Conservation (phyloP, 2,329 filamentous ascomycete genomes). For the Penicillium vulpinum region DNA sequence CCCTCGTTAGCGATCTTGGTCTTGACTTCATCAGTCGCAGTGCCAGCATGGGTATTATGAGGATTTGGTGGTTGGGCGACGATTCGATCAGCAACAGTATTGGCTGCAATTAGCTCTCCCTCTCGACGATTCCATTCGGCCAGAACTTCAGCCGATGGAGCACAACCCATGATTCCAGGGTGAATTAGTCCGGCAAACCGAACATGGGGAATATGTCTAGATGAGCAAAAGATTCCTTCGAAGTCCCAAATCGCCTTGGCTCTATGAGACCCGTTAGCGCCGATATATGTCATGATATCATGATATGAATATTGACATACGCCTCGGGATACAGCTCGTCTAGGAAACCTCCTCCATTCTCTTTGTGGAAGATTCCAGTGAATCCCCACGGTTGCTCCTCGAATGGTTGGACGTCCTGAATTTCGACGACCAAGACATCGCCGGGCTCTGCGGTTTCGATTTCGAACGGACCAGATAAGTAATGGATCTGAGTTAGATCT, state of each 20-base stretch:
- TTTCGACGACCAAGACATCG: constrained; percentile 82
- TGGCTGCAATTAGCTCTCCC: constrained; percentile 70
- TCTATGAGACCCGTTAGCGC: constrained; percentile 24
- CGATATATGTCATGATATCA: fast-evolving
- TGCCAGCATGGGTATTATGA: constrained; percentile 71
- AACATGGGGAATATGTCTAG: constrained; percentile 81
- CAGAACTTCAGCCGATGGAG: constrained; percentile 75
- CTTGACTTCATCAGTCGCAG: constrained; percentile 58
- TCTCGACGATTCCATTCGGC: constrained; percentile 83
- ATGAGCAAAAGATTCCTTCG: constrained; percentile 77
- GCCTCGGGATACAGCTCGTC: constrained; percentile 84
- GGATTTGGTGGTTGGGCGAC: constrained; percentile 78
- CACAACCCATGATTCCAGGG: constrained; percentile 86
- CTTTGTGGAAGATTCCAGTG: constrained; percentile 74
- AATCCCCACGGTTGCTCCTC: constrained; percentile 88
- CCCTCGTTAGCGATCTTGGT: constrained; percentile 73
- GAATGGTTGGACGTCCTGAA: constrained; percentile 89
- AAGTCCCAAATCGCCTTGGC: constrained; percentile 77
- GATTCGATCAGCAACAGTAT: constrained; percentile 63
- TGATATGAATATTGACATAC: constrained; percentile 46
- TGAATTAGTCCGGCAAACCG: constrained; percentile 88
- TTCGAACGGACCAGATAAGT: constrained; percentile 86
- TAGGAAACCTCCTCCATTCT: constrained; percentile 85
- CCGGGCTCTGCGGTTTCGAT: constrained; percentile 81
- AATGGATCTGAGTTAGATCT: constrained; percentile 81